Base-by-base conservation (phyloP, 495 filamentous ascomycete genomes). In the Cudoniella acicularis region DNA sequence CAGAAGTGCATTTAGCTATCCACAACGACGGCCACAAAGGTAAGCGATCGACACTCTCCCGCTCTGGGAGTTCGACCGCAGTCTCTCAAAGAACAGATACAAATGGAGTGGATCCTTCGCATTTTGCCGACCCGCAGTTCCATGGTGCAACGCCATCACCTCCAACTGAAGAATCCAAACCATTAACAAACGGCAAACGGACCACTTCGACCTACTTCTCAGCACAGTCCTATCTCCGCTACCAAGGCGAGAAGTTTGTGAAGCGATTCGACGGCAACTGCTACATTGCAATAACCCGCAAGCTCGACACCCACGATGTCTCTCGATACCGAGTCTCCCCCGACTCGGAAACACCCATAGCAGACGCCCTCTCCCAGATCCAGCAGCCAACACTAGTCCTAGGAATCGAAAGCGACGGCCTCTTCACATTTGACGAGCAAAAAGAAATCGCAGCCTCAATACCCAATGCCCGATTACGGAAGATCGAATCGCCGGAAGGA, bases 231-330 rank as follows among this genome's bases (percentile, higher is more conserved):
- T 98, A 98, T 70, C 87, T 98, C 6, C 88, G 94, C n/a, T 98
- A 98, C 72, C 94, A 98, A 74, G 93, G 90, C 43, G 82, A 87
- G 54, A 98, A 98, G 72, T 98, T 98, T 69, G 93, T 97, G 61
- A 91, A 90, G 67, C 87, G 94, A 6, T 98, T 97, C 69, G 94
- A 98, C 72, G 88, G 90, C 62, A 98, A 98, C 69, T 98, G 94
- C 76, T 98, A 98, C 74, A 98, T 98, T 57, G 92, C 94, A 59
- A 96, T 98, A 70, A 98, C 94, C 4, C 89, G 94, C 59, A 98
- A 98, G 72, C 85, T 98, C n/a, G 94, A 98, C 67, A 98, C 94
- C 2, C 94, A 98, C 69, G 94, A 98, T 68, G 83, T 98, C 24
- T 92, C 90, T 20, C 82, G 91, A 21, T 68, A 68, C 40, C 65